Evolutionary conservation across 352 stramenopile genomes (phyloP), one percentile per base, ranked within the genome.

Genomic region (Phytopythium mirpurense): DNA sequence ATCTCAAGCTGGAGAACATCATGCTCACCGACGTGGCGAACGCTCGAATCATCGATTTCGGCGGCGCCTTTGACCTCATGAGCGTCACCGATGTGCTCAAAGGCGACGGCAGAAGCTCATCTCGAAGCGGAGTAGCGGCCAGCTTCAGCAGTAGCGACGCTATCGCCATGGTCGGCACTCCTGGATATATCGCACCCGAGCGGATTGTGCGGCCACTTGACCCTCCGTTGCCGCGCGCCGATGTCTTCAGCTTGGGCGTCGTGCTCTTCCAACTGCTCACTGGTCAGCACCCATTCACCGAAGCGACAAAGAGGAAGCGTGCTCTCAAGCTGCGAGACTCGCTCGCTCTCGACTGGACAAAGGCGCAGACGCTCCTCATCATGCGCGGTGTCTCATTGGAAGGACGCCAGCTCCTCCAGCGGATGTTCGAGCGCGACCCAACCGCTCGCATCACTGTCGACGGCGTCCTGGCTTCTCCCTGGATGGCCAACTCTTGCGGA

Each of bases 1-100:
- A 99, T 62, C 66, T 99, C 32, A 99, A 99, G 70, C 96, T 98
- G 31, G 96, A 99, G 63, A 98, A 98, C 68, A 90, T 98, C 38
- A 59, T 98, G 10, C 41, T 86, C 36, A 63, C 59, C 1, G 62
- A 77, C 50, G 43, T 68, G n/a, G 50, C 44, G 19, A 46, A 62
- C n/a, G 63, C 56, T 11, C 66, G 59, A 18, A 34, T 87, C 41
- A 86, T 89, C 38, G 78, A 89, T 60, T 87, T 89, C 62, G 75
- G 68, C 15, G 74, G 69, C 29, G 78, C 75, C 14, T 83, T 64
- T 37, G 68, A 85, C 27, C 19, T 65, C 43, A 24, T 65, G 35
- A 53, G 37, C 27, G 32, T 56, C 21, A 36, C 43, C 19, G 48
- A 55, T 16, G n/a, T 52, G 36, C 37, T 16, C 12, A 44, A 53